Conservation (phyloP, 148 eudicot species). For the Talinum fruticosum region DNA sequence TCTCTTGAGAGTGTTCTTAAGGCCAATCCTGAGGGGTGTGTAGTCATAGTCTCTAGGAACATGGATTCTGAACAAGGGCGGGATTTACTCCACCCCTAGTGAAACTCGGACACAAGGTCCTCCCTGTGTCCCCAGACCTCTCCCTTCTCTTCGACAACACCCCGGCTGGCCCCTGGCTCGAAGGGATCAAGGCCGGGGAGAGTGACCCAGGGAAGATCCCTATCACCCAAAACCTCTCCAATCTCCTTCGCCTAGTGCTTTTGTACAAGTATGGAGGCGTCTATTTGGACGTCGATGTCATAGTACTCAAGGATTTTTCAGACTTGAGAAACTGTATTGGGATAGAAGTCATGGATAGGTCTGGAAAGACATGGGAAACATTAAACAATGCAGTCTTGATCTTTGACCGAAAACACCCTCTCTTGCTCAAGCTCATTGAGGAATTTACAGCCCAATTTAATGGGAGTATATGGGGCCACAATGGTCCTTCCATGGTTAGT, state of each 20-base stretch:
- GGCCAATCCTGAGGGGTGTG: conserved; percentile 54
- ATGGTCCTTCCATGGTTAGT: conserved; percentile 69
- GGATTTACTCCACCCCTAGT: conserved; percentile 38
- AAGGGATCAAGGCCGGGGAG: conserved; percentile 45
- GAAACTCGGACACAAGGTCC: conserved; percentile 32
- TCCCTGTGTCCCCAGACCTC: conserved; percentile 43
- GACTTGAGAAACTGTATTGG: conserved; percentile 57
- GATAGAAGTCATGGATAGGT: conserved; percentile 38
- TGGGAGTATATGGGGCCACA: conserved; percentile 74
- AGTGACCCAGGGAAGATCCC: conserved; percentile 60
- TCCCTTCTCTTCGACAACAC: conserved; percentile 39
- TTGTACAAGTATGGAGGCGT: conserved; percentile 75
- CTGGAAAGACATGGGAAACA: conserved; percentile 41
- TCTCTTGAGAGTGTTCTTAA: conserved; percentile 53
- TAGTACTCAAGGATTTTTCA: conserved; percentile 47
- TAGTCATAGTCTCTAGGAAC: conserved; percentile 49
- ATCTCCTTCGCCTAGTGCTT: conserved; percentile 54
- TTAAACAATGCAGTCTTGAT: conserved; percentile 66
- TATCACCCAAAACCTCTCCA: conserved; percentile 66
- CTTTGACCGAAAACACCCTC: conserved; percentile 60
- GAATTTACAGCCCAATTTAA: conserved; percentile 58
- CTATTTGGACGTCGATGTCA: conserved; percentile 62
- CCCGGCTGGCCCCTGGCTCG: conserved; percentile 56
- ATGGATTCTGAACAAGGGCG: conserved; percentile 53
- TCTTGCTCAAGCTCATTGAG: conserved; percentile 53